Percentiles rank a stretch among this genome's conserved stretches.
Conservation (phyloP, 2,329 filamentous ascomycete species). For the Trichoderma sp. region DNA sequence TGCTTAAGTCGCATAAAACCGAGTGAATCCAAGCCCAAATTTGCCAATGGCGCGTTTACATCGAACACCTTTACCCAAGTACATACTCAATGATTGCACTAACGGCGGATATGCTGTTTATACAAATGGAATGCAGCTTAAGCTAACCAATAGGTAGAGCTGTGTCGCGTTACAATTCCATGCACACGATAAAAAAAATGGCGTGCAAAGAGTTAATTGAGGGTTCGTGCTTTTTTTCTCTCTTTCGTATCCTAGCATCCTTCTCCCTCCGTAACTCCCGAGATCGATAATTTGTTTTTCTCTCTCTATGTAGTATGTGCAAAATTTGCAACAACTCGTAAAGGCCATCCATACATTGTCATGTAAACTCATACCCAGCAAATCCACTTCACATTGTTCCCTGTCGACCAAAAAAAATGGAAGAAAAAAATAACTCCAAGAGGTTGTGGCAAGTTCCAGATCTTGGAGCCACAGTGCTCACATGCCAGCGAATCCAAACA, state of each 20-base stretch:
- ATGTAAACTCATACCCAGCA: constrained; percentile 1
- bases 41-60: neutral
- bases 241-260: neutral
- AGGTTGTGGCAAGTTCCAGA: constrained; percentile 11
- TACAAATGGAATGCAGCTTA: neutral
- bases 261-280: constrained; percentile 1
- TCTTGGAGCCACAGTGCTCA: constrained; percentile 14
- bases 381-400: constrained; percentile 11
- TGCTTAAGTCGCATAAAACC: neutral
- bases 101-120: neutral
- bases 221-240: neutral
- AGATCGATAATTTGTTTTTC: neutral
- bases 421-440: constrained; percentile 11
- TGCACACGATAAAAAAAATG: neutral
- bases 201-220: neutral
- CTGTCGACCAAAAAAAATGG: constrained; percentile 11
- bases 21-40: neutral
- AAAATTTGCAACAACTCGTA: constrained; percentile 10
- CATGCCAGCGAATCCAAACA: constrained; percentile 18
- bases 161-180: neutral
- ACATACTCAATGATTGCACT: neutral
- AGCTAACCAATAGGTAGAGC: neutral
- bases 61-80: neutral
- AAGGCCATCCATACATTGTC: constrained; percentile 19
- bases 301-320: constrained; percentile 16